Percentiles rank a stretch among this genome's conserved stretches.
Conservation (phyloP, 1,139 yeast genomes). For the Yamadazyma sp. region DNA sequence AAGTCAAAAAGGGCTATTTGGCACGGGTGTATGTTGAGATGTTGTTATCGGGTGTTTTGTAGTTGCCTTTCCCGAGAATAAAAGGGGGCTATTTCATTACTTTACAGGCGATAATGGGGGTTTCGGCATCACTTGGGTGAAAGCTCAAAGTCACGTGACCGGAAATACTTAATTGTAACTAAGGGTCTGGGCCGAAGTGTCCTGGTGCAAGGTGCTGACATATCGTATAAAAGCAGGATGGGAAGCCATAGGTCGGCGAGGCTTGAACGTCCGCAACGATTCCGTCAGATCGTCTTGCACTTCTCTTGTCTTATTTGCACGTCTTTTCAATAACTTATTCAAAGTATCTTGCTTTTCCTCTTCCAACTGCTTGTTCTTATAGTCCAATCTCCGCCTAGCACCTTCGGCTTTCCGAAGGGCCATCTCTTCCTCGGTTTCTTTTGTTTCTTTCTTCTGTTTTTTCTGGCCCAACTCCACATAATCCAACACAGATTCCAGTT, state of each 20-base stretch:
- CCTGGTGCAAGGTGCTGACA: conserved; percentile 2
- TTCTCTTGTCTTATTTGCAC: conserved; percentile 66
- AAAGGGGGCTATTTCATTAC: too few species aligned
- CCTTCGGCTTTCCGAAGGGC: conserved; percentile 82
- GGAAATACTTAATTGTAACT: conserved; percentile 1
- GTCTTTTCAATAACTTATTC: conserved; percentile 77
- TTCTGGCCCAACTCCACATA: conserved; percentile 25
- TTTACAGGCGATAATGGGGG: too few species aligned
- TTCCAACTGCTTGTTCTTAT: conserved; percentile 78
- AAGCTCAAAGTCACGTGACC: neutral
- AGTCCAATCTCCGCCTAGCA: conserved; percentile 84
- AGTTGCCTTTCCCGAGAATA: too few species aligned
- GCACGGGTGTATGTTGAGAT: too few species aligned
- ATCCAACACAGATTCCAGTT: conserved; percentile 33
- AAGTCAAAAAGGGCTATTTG: too few species aligned
- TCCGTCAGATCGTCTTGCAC: conserved; percentile 12
- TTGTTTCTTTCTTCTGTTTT: conserved; percentile 23
- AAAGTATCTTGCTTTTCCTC: conserved; percentile 92
- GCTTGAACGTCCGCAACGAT: conserved; percentile 25
- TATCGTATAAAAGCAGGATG: conserved; percentile 35
- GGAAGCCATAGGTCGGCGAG: conserved; percentile 34
- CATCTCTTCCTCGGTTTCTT: conserved; percentile 79
- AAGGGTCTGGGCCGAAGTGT: neutral
- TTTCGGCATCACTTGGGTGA: too few species aligned
- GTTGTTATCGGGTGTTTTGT: too few species aligned